phyloP scores from a whole-genome alignment of 441 rosid genomes.

The Cnidoscolus chayamansa region DNA sequence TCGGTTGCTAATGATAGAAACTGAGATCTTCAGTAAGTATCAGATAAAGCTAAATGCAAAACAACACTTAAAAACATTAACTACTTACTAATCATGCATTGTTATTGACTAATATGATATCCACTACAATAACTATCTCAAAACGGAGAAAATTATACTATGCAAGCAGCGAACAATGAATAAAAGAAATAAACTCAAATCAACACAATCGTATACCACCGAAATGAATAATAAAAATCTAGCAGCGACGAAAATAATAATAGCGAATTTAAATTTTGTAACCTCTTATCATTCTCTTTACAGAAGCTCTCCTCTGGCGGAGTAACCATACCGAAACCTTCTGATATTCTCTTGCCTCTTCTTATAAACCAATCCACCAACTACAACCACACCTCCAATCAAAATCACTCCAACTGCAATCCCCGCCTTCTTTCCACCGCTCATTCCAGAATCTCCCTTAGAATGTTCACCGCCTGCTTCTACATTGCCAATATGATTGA shows the following conservation, averaged over 20 bases:
- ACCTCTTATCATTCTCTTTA: constrained; percentile 19
- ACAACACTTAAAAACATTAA: neutral
- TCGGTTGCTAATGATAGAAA: neutral
- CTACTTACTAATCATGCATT: neutral
- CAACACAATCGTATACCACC: neutral
- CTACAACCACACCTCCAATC: constrained; percentile 37
- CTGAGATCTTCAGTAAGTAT: neutral
- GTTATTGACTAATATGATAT: neutral
- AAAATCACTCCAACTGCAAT: constrained; percentile 43
- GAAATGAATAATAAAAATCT: neutral
- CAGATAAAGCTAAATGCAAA: neutral
- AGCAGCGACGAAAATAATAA: neutral
- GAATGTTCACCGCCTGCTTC: constrained; percentile 10
- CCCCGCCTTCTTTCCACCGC: constrained; percentile 51
- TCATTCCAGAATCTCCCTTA: constrained; percentile 35
- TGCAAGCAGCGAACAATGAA: neutral
- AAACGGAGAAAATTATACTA: neutral
- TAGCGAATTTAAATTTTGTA: neutral
- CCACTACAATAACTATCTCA: neutral
- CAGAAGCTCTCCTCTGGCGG: constrained; percentile 50
- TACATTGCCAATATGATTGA: constrained; percentile 34
- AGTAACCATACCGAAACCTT: constrained; percentile 47
- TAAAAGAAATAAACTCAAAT: neutral
- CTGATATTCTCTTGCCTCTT: constrained; percentile 54
- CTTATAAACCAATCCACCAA: constrained; percentile 56